Base-by-base conservation (phyloP, 768 basidiomycete genomes). In the Termitomyces sp. region DNA sequence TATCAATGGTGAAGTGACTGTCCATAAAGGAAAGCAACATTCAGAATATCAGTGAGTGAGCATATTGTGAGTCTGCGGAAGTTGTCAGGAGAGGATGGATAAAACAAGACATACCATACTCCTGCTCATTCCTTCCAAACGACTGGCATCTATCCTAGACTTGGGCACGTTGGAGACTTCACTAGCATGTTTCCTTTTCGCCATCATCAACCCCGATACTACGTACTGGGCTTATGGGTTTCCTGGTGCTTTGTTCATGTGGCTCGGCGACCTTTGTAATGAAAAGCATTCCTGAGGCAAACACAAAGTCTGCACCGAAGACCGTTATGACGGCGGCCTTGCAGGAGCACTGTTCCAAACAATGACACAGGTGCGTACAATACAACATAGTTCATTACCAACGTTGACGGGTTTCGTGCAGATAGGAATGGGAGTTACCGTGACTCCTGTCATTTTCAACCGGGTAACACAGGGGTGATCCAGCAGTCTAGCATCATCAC, bases 171-270 rank as follows among this genome's bases (percentile, higher is more conserved):
- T 78, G 5, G 65, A 83, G 35, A 90, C 90, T 0, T 74, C 75
- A 4, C 48, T 67, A 8, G 85, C 86, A 0, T 78, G 76, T 56
- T 68, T 90, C 9, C 70, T 90, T 3, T 88, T 90, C 61, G 89
- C 89, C 1, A 59, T 87, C 2, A 87, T 90, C 58, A 59, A 79
- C 24, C 78, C 85, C 0, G 57, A 66, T 0, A 71, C 71, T 7
- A 68, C 82, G 1, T 92, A 84, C 60, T 92, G 90, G 90, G 86
- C 85, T 1, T 87, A 77, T 55, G 83, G 81, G 5, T 92, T 92
- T 68, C 87, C 88, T 0, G 78, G 84, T 1, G 78, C 83, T 85
- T 67, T 92, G 90, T 61, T 92, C 90, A 53, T 86, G 76, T 3
- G 82, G 82, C 1, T 77, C 66, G 2, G 82, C 77, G 10, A 86